Percentiles rank a stretch among this genome's conserved stretches.
Evolutionary conservation across 164 flowering plant genomes (phyloP).

Genomic region (Kingdonia uniflora): DNA sequence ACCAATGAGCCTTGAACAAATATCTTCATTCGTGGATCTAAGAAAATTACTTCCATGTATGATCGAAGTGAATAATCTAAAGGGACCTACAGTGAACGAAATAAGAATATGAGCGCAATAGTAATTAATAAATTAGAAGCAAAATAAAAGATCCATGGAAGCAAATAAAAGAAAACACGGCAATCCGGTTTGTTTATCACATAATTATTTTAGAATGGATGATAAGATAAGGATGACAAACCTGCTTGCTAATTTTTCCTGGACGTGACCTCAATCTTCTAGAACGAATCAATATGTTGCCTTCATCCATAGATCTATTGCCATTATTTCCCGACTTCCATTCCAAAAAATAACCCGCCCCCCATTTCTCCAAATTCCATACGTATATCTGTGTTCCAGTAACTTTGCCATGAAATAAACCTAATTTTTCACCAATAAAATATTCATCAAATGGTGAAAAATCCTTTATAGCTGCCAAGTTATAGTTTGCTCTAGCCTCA

Average conservation of each 20-base stretch:
- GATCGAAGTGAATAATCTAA: conserved; percentile 48
- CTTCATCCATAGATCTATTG: conserved; percentile 25
- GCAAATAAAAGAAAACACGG: too few species aligned
- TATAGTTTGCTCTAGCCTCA: conserved; percentile 25
- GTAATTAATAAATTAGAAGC: too few species aligned
- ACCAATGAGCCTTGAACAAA: conserved; percentile 54
- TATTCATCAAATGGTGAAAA: conserved; percentile 54
- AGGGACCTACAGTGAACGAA: conserved; percentile 29
- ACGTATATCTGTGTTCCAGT: conserved; percentile 59
- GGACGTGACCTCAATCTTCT: conserved; percentile 40
- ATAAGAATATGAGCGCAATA: background rate
- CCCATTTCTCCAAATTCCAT: conserved; percentile 60
- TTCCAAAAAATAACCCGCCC: conserved; percentile 34
- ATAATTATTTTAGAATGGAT: too few species aligned
- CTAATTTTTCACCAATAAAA: conserved; percentile 41
- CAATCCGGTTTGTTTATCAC: too few species aligned
- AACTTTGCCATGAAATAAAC: conserved; percentile 19
- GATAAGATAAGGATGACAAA: conserved; percentile 6
- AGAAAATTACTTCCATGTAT: conserved; percentile 49
- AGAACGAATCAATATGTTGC: conserved; percentile 44
- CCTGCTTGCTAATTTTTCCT: conserved; percentile 46
- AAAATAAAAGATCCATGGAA: too few species aligned
- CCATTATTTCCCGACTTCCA: conserved; percentile 27
- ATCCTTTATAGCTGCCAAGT: conserved; percentile 36
- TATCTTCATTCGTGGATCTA: conserved; percentile 55